Evolutionary conservation across 2,329 filamentous ascomycete genomes (phyloP), one percentile per base, ranked within the genome.

Genomic region (Leptographium radiaticola): DNA sequence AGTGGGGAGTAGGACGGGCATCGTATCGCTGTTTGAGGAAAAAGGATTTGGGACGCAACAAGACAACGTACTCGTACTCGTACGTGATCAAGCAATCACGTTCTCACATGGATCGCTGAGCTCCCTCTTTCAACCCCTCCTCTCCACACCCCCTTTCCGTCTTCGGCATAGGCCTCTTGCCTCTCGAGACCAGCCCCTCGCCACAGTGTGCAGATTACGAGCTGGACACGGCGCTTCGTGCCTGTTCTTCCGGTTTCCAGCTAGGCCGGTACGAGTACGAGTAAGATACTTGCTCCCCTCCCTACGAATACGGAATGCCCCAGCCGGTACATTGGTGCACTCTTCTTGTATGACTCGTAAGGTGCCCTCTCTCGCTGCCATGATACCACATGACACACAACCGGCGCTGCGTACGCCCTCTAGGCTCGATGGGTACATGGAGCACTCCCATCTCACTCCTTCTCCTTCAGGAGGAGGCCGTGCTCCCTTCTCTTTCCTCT

Each of bases 121-220:
- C 30, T 34, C 11, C 13, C 9, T 15, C 13, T 13, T 8, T 38
- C 34, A 33, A 51, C 49, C 39, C 39, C 49, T 51, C 38, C 39
- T 43, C 49, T 50, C 49, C 49, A 50, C 49, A 50, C 49, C 49
- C 38, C 49, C 49, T 42, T 50, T 50, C 38, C 38, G 20, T 33
- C 49, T 50, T 50, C 38, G 49, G 31, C 18, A 48, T 48, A 18
- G 45, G 43, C 25, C 43, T 45, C 25, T 3, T 25, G 25, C 47
- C 11, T 15, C 25, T 42, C 38, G 39, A 33, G 33, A 38, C 40
- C 49, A 43, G 49, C 49, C 49, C 49, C 25, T 34, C 25, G 15
- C 36, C 38, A 50, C 49, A 50, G 49, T 50, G 49, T 13, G 33
- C 36, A 15, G 15, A 31, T 16, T 20, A 30, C 30, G 33, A 25